These are phyloP conservation scores for Suillus subluteus DNA, from an alignment of 768 basidiomycete species.

Conservation along the genomic window DNA sequence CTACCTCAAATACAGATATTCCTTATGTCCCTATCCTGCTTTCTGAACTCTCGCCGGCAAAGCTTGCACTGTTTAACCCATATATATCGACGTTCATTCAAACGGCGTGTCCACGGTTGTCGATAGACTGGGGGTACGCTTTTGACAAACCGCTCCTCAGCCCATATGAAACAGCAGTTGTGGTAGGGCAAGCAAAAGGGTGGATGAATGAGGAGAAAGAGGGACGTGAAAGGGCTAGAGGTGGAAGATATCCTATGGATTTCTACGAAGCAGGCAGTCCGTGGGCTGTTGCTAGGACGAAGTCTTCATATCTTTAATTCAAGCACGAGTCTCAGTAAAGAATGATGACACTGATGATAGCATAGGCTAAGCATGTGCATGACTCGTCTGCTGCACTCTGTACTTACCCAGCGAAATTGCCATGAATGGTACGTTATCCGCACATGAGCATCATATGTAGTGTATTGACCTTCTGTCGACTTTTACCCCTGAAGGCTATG, in stretches of 20 bases:
- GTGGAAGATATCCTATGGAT: slow-evolving; percentile 86
- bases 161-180: slow-evolving; percentile 92
- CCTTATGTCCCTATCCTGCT: slow-evolving; percentile 91
- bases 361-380: background rate
- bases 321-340: background rate
- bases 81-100: slow-evolving; percentile 91
- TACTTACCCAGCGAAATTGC: too few species aligned
- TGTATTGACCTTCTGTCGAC: too few species aligned
- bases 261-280: slow-evolving; percentile 86
- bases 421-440: too few species aligned
- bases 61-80: slow-evolving; percentile 80
- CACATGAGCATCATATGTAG: too few species aligned
- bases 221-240: slow-evolving; percentile 24
- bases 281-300: slow-evolving; percentile 71
- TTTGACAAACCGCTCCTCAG: slow-evolving; percentile 87
- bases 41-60: slow-evolving; percentile 96
- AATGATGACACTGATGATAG: background rate
- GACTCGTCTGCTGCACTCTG: background rate
- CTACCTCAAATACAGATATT: slow-evolving; percentile 53
- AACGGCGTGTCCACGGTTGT: slow-evolving; percentile 94
- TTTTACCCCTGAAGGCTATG: too few species aligned
- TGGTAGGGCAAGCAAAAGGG: slow-evolving; percentile 62
- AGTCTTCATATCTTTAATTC: slow-evolving; percentile 43
- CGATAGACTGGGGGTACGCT: slow-evolving; percentile 99
- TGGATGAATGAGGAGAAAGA: slow-evolving; percentile 58